Base-by-base conservation (phyloP, 768 basidiomycete species). In the Lentinula sp. region DNA sequence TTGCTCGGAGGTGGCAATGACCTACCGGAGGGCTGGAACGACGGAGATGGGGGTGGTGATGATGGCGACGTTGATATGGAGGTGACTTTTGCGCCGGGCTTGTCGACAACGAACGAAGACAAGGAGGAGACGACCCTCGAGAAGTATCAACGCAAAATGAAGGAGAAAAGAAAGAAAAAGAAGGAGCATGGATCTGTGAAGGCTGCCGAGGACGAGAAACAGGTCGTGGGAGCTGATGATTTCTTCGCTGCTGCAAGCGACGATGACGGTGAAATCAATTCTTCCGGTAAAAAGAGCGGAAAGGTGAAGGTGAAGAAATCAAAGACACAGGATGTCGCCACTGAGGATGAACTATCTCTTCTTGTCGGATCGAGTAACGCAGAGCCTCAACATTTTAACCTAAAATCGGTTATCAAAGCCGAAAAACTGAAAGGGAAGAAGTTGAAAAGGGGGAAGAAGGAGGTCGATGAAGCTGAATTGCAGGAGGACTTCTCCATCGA, bases 21-120 rank as follows among this genome's bases (percentile, higher is more conserved):
- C 20, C 71, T 93, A 59, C 92, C 92, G 1, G 95, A 97, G 68
- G 92, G 93, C 9, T 94, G 95, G 93, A 84, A 84, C 43, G 76
- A 77, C 28, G 75, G 73, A 2, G 77, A 71, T 35, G 69, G 67
- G 33, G 69, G 72, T 15, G 74, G 71, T 43, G 76, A 70, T 18
- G 76, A 73, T 43, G 78, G 73, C 48, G 85, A 88, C 65, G 81
- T 87, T 8, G 93, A 95, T 61, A 91, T 99, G 91, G 89, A 98
- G 75, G 90, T 99, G 68, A 98, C 96, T 0, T 98, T 99, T 72
- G 87, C 84, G 15, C 93, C 97, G 2, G 96, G 88, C 4, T 76
- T 98, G 42, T 86, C 79, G 61, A 83, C 78, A 53, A 70, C 72
- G 63, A 81, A 78, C 65, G 77, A 71, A 18, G 77, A 77, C 15